Base-by-base conservation (phyloP, 2,329 filamentous ascomycete genomes). In the Bertia moriformis region DNA sequence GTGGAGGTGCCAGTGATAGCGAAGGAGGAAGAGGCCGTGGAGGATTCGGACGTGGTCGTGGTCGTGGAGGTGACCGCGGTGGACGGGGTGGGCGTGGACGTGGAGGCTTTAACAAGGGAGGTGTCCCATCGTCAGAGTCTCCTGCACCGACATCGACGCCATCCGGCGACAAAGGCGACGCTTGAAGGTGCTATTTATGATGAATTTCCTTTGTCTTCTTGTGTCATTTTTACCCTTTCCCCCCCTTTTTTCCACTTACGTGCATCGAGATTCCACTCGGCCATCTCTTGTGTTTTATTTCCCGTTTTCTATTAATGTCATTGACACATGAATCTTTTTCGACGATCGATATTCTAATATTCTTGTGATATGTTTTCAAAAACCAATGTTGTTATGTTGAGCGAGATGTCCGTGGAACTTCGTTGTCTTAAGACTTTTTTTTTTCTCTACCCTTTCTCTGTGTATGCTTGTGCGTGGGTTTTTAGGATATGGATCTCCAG, bases 1-100 rank as follows among this genome's bases (percentile, higher is more conserved):
- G 86, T 52, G 83, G 80, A 48, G 83, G 87, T 45, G 80, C 84
- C 43, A 81, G 78, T 52, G 79, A 76, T 46, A 73, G 71, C 24
- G 73, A 76, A 51, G 71, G 68, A 19, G 32, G 10, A 7, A 7
- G 32, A 12, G 24, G 24, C 10, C 32, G 32, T 35, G 32, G 32
- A 10, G 32, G 32, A 14, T 35, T 35, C 32, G 32, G 32, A 10
- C 73, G 73, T 14, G 66, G 63, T 20, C 63, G 72, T 12, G 62
- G 67, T 13, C 62, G 68, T 18, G 63, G 67, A 36, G 66, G 72
- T 24, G 71, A 78, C 37, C 72, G 75, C 37, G 64, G 66, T 43
- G 67, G 75, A 40, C 66, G 76, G 29, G 67, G 73, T 38, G 67
- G 73, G 20, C 67, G 69, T 10, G 70, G 72, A 29, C 59, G 65